These are phyloP conservation scores for Elsinoe batatas DNA, from an alignment of 2,329 filamentous ascomycete species.

Conservation along the genomic window DNA sequence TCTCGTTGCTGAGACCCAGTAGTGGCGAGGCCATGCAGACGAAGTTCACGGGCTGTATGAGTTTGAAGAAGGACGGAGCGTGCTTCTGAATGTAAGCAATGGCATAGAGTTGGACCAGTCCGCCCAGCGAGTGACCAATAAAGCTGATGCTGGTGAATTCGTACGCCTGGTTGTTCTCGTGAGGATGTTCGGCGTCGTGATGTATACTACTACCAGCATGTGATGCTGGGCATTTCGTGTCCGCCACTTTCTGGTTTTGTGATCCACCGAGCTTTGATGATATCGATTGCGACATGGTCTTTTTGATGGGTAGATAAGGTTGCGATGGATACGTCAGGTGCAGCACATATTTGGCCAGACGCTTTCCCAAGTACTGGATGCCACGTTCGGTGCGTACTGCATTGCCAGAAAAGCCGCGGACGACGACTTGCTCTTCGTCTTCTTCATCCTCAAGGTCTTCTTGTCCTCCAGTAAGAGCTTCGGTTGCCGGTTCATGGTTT, in stretches of 20 bases:
- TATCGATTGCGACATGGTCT: slow-evolving; percentile 38
- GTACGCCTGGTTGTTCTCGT: slow-evolving; percentile 50
- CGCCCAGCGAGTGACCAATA: slow-evolving; percentile 82
- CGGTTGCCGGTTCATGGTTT: slow-evolving; percentile 29
- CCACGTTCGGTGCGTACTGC: slow-evolving; percentile 84
- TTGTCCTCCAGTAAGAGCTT: slow-evolving; percentile 41
- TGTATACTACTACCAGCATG: slow-evolving; percentile 56
- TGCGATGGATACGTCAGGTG: slow-evolving; percentile 90
- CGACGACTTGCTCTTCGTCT: slow-evolving; percentile 75
- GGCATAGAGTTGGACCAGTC: slow-evolving; percentile 84
- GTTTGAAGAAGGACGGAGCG: slow-evolving; percentile 78
- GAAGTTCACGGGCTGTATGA: slow-evolving; percentile 83
- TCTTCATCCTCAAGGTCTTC: slow-evolving; percentile 46
- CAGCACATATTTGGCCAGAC: slow-evolving; percentile 82
- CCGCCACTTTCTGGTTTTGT: slow-evolving; percentile 38
- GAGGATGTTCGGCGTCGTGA: slow-evolving; percentile 27
- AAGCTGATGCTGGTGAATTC: slow-evolving; percentile 92
- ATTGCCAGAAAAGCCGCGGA: slow-evolving; percentile 82
- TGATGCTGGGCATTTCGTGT: slow-evolving; percentile 27
- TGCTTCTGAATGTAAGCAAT: slow-evolving; percentile 96
- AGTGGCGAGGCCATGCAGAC: slow-evolving; percentile 80
- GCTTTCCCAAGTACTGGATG: slow-evolving; percentile 93
- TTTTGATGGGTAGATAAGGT: slow-evolving; percentile 64
- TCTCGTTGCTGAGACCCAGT: slow-evolving; percentile 89
- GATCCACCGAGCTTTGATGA: slow-evolving; percentile 37